These are phyloP conservation scores for Cyanidioschyzon merolae DNA, from an alignment of 23 red algal genomes.

Conservation along the genomic window DNA sequence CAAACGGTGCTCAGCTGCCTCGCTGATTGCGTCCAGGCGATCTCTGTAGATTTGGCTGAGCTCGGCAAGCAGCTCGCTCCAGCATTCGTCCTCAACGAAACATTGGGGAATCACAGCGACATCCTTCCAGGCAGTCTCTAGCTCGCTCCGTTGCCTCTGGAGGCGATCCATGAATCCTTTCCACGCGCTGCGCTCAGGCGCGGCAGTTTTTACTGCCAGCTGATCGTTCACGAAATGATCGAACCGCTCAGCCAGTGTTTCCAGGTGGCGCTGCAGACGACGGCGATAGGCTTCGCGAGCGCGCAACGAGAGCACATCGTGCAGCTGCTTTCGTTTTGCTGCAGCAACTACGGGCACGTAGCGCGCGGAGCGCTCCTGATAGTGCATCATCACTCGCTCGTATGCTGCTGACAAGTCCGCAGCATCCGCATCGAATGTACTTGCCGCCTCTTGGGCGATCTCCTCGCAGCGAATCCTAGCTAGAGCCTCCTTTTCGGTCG, in stretches of 20 bases:
- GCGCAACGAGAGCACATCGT: constrained; percentile 29
- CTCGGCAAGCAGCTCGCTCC: neutral
- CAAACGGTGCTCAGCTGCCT: neutral
- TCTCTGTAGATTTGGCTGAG: neutral
- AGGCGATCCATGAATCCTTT: neutral
- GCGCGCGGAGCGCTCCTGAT: constrained; percentile 33
- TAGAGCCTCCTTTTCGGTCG: constrained; percentile 77
- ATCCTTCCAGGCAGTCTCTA: neutral
- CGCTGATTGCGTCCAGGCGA: neutral
- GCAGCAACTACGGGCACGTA: constrained; percentile 43
- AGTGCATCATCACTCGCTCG: constrained; percentile 28
- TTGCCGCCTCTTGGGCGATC: constrained; percentile 55
- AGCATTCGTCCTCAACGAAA: neutral
- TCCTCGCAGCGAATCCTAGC: constrained; percentile 79
- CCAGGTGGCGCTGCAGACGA: constrained; percentile 19
- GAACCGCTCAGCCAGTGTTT: neutral
- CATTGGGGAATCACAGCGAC: neutral
- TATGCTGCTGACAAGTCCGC: constrained; percentile 15
- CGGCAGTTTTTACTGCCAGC: neutral
- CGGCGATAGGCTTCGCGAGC: constrained; percentile 36
- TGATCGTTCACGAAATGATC: neutral
- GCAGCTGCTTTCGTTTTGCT: constrained; percentile 34
- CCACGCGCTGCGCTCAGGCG: neutral
- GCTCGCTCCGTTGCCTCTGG: neutral
- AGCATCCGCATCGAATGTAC: neutral